These are phyloP conservation scores for Penicillium sclerotigenum DNA, from an alignment of 2,329 filamentous ascomycete species.

Conservation along the genomic window DNA sequence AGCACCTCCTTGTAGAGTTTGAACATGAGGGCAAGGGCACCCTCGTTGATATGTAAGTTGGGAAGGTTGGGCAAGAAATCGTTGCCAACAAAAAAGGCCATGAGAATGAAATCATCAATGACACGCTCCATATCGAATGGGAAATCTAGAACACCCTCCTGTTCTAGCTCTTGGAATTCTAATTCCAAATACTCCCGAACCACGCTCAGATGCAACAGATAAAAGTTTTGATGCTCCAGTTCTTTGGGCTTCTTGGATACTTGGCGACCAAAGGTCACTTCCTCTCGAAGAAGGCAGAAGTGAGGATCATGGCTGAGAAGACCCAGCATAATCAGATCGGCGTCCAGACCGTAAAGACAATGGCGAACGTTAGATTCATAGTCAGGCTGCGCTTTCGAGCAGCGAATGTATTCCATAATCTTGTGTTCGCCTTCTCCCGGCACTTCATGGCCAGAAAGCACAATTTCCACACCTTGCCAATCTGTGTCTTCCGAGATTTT, in stretches of 20 bases:
- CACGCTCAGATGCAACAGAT: constrained; percentile 93
- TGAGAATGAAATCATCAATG: constrained; percentile 98
- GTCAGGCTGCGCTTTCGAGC: constrained; percentile 88
- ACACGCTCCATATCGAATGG: constrained; percentile 90
- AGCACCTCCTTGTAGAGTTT: constrained; percentile 89
- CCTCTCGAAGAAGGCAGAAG: constrained; percentile 93
- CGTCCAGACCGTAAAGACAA: constrained; percentile 94
- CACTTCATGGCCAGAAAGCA: constrained; percentile 95
- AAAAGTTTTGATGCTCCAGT: constrained; percentile 98
- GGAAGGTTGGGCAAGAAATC: constrained; percentile 98
- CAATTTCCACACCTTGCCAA: constrained; percentile 95
- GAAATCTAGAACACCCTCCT: constrained; percentile 68
- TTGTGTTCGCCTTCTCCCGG: constrained; percentile 98
- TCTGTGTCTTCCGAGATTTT: constrained; percentile 96
- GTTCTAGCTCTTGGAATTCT: constrained; percentile 89
- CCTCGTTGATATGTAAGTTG: constrained; percentile 96
- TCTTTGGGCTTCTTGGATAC: constrained; percentile 89
- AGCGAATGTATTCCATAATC: constrained; percentile 99
- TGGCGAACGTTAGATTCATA: constrained; percentile 94
- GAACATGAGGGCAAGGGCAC: constrained; percentile 95
- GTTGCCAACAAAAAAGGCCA: constrained; percentile 99
- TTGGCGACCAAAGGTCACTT: constrained; percentile 92
- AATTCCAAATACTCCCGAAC: constrained; percentile 95
- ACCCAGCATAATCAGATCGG: constrained; percentile 97
- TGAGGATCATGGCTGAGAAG: constrained; percentile 96